phyloP scores from a whole-genome alignment of 2,329 filamentous ascomycete species.

The Pseudopithomyces chartarum region DNA sequence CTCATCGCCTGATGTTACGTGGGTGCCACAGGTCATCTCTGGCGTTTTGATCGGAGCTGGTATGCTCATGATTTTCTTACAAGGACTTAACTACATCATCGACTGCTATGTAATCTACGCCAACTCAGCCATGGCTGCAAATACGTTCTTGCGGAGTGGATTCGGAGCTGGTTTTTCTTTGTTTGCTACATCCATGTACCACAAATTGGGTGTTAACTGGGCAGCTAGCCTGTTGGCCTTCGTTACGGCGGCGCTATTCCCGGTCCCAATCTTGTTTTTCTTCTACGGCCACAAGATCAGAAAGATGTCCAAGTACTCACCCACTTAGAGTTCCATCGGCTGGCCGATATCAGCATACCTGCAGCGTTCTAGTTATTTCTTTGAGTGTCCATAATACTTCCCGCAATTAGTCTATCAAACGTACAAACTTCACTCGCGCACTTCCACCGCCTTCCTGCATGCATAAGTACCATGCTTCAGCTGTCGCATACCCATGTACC shows the following conservation, averaged over 20 bases:
- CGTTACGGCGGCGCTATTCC: conserved; percentile 4
- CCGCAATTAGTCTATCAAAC: too few relatives aligned
- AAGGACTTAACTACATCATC: conserved; percentile 52
- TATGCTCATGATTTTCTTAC: conserved; percentile 53
- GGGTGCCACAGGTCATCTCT: conserved; percentile 49
- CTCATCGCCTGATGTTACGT: conserved; percentile 49
- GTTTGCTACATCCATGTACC: conserved; percentile 21
- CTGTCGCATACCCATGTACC: too few relatives aligned
- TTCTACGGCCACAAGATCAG: conserved; percentile 9
- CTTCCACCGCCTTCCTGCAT: too few relatives aligned
- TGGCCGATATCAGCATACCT: neutral
- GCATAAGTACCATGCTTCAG: too few relatives aligned
- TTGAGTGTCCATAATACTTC: too few relatives aligned
- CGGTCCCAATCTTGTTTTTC: conserved; percentile 5
- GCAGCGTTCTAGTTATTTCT: neutral
- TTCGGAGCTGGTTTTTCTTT: conserved; percentile 27
- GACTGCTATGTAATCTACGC: conserved; percentile 49
- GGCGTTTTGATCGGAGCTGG: conserved; percentile 50
- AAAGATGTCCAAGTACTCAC: conserved; percentile 1
- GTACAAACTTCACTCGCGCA: too few relatives aligned
- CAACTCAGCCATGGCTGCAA: conserved; percentile 31
- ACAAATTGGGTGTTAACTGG: conserved; percentile 7
- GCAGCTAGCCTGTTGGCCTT: conserved; percentile 3
- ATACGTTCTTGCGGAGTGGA: conserved; percentile 24
- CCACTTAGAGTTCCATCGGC: neutral